A percentile compares a stretch with the other conserved stretches of the same genome.
phyloP scores from a whole-genome alignment of 257 asterid species.

The Ophiorrhiza pumila region DNA sequence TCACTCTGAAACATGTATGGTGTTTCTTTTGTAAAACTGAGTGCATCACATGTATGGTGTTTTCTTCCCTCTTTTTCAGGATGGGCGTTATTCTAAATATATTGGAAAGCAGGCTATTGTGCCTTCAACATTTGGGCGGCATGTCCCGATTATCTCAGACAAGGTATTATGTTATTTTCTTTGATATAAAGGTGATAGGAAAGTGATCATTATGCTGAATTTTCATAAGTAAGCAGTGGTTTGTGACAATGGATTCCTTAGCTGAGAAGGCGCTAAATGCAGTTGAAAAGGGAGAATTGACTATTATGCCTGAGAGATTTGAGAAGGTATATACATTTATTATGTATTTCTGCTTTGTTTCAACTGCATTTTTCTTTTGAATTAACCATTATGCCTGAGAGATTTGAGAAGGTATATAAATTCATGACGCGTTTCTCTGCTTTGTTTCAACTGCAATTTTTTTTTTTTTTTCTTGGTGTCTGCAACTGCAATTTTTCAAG shows the following conservation, averaged over 20 bases:
- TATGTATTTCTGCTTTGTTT: conserved; percentile 18
- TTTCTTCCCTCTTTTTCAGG: conserved; percentile 44
- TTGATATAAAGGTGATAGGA: neutral
- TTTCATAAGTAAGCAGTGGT: conserved; percentile 96
- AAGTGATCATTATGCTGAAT: neutral
- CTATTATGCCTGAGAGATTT: conserved; percentile 89
- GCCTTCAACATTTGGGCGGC: conserved; percentile 95
- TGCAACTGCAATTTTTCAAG: conserved; percentile 40
- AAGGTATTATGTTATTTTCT: conserved; percentile 44
- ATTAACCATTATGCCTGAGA: conserved; percentile 80
- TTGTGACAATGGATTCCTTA: conserved; percentile 91
- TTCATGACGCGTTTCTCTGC: conserved; percentile 15
- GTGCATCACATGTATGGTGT: neutral
- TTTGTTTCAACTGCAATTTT: conserved; percentile 10
- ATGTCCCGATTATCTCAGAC: conserved; percentile 92
- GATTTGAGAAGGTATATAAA: conserved; percentile 81
- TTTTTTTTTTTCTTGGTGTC: conserved; percentile 73
- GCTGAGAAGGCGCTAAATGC: conserved; percentile 95
- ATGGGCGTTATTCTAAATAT: conserved; percentile 81
- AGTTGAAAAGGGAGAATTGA: conserved; percentile 80
- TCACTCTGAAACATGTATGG: neutral
- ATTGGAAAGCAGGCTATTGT: conserved; percentile 92
- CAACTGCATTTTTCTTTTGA: conserved; percentile 38
- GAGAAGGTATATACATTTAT: conserved; percentile 60
- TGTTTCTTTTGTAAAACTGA: neutral